phyloP scores from a whole-genome alignment of 305 asterid genomes.

The Stenogyne calaminthoides region DNA sequence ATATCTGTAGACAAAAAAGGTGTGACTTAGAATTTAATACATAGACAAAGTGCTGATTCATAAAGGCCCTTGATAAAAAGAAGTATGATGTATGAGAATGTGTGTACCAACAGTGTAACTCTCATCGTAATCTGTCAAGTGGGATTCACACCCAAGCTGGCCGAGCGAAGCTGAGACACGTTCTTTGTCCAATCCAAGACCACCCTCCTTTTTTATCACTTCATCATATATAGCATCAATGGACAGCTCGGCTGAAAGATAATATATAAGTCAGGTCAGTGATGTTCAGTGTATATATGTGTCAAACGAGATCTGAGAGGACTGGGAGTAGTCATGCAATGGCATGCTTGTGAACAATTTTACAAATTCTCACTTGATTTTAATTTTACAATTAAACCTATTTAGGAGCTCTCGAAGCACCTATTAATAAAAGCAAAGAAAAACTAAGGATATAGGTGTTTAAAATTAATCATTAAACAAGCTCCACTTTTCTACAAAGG shows the following conservation, averaged over 20 bases:
- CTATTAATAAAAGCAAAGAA: neutral
- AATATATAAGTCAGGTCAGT: constrained; percentile 31
- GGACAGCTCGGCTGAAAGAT: constrained; percentile 59
- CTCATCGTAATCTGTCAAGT: constrained; percentile 50
- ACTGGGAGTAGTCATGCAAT: constrained; percentile 7
- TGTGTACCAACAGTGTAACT: constrained; percentile 65
- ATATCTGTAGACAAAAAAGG: constrained; percentile 54
- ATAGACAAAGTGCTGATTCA: neutral
- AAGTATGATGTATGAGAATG: constrained; percentile 29
- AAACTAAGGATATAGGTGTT: constrained; percentile 8
- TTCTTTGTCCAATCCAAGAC: constrained; percentile 64
- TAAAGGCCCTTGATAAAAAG: constrained; percentile 10
- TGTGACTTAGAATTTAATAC: constrained; percentile 3
- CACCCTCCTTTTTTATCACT: constrained; percentile 71
- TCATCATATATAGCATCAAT: constrained; percentile 66
- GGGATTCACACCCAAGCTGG: constrained; percentile 66
- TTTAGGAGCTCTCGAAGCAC: neutral
- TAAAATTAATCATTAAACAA: neutral
- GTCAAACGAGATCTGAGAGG: constrained; percentile 1
- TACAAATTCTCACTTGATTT: neutral
- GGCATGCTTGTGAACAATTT: neutral
- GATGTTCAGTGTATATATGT: neutral
- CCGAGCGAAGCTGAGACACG: constrained; percentile 59
- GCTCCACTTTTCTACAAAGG: neutral
- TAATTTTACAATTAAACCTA: neutral